Base-by-base conservation (phyloP, 148 eudicot species). In the Polygonum aviculare region DNA sequence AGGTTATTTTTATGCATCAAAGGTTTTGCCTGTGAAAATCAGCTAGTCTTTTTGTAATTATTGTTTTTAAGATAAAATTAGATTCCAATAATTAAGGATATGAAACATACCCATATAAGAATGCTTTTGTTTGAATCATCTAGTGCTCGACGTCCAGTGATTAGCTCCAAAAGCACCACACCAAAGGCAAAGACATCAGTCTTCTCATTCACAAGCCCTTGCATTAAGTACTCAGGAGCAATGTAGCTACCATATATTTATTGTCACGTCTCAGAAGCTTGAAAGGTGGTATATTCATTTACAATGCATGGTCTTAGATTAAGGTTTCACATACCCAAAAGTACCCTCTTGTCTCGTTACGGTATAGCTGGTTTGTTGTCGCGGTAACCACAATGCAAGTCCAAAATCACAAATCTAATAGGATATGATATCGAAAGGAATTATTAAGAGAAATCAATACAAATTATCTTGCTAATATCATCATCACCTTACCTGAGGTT, bases 141-240 rank as follows among this genome's bases (percentile, higher is more conserved):
- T 52, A 93, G 75, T 57, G 98, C 98, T 83, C 74, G 84, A 3
- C 94, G 88, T 49, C 98, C 98, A 1, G 94, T 86, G 79, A 93
- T 84, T 47, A 91, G 84, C 83, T 91, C 98, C 82, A 93, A 86
- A 79, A 93, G 87, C 69, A 93, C 86, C 78, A 93, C 94, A 18
- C 98, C 98, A 16, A 83, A 93, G 77, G 97, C 78, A 81, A 81
- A 93, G 14, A 93, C 92, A 57, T 93, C 97, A 47, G 87, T 93
- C 81, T 91, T 93, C 87, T 93, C 98, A 75, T 93, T 92, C 63
- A 93, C 97, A 75, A 93, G 85, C 33, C 98, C 98, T 35, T 93
- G 89, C 98, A 93, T 91, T 76, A 91, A 87, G 86, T 93, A 93
- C 83, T 93, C 98, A 0, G 98, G 98, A 70, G 98, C 97, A 82